These are phyloP conservation scores for Gloeopeniophorella convolvens DNA, from an alignment of 768 basidiomycete genomes.

Conservation along the genomic window DNA sequence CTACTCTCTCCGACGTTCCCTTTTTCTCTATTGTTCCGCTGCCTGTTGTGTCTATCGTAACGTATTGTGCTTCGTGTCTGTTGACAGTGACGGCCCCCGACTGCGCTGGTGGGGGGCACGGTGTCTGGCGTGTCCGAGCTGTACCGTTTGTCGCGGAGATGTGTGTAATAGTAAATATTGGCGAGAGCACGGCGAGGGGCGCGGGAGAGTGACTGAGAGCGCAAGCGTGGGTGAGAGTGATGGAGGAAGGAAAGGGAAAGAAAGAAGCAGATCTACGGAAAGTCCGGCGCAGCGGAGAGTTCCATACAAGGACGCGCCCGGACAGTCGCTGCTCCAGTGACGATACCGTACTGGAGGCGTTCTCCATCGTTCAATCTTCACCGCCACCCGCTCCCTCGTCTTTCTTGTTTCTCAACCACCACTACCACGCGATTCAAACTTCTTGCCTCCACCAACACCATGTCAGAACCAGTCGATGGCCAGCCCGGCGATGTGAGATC, in stretches of 20 bases:
- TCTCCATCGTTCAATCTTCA: too few species aligned
- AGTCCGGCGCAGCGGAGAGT: not conserved
- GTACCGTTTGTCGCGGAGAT: constrained; percentile 4
- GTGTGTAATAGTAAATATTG: constrained; percentile 20
- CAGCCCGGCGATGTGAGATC: constrained; percentile 13
- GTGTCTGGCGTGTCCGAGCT: constrained; percentile 10
- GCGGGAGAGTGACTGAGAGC: not conserved
- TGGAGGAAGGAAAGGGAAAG: not conserved
- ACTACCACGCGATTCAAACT: not conserved
- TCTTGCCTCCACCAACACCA: not conserved
- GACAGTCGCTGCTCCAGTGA: too few species aligned
- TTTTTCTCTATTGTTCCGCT: not conserved
- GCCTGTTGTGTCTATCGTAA: constrained; percentile 17
- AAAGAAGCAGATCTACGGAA: not conserved
- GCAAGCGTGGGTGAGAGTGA: not conserved
- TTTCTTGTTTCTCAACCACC: not conserved
- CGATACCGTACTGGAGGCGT: too few species aligned
- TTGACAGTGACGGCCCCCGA: constrained; percentile 15
- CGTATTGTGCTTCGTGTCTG: constrained; percentile 14
- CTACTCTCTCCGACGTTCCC: not conserved
- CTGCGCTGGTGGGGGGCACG: constrained; percentile 13
- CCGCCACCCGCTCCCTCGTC: not conserved
- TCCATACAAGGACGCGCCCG: too few species aligned
- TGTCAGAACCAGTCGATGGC: constrained; percentile 6
- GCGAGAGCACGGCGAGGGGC: constrained; percentile 1